phyloP scores from a whole-genome alignment of 805 yeast species.

The Cyberlindnera petersonii region DNA sequence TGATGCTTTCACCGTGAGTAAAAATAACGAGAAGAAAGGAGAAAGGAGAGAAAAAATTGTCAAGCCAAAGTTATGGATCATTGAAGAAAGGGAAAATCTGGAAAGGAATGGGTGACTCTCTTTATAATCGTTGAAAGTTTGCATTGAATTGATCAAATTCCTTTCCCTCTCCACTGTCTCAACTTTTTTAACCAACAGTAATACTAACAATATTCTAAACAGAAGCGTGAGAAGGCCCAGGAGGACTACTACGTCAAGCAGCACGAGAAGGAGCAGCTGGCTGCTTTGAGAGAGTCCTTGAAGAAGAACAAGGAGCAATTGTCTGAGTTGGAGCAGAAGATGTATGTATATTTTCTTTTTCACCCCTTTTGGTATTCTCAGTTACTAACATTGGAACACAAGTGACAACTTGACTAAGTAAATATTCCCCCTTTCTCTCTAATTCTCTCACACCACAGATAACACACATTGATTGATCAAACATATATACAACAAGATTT shows the following conservation, averaged over 20 bases:
- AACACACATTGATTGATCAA: no score
- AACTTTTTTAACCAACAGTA: not conserved
- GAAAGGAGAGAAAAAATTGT: not conserved
- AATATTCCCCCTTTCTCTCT: not conserved
- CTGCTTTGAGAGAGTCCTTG: conserved; percentile 68
- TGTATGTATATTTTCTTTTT: conserved; percentile 17
- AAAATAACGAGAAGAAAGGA: not conserved
- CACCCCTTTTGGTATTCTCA: not conserved
- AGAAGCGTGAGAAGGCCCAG: conserved; percentile 89
- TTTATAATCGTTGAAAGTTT: no score
- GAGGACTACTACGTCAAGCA: conserved; percentile 83
- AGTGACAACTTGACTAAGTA: conserved; percentile 15
- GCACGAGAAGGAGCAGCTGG: conserved; percentile 87
- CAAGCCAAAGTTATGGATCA: no score
- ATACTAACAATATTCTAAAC: conserved; percentile 25
- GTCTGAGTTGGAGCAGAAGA: conserved; percentile 45
- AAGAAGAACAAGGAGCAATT: conserved; percentile 68
- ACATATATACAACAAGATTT: no score
- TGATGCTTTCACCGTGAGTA: conserved; percentile 57
- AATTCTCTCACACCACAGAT: no score
- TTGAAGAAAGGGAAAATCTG: no score
- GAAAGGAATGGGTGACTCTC: no score
- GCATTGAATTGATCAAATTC: no score
- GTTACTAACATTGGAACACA: conserved; percentile 2
- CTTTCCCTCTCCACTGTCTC: conserved; percentile 5